Evolutionary conservation across 805 yeast species (phyloP).

Genomic region (Candida ipomoeae): DNA sequence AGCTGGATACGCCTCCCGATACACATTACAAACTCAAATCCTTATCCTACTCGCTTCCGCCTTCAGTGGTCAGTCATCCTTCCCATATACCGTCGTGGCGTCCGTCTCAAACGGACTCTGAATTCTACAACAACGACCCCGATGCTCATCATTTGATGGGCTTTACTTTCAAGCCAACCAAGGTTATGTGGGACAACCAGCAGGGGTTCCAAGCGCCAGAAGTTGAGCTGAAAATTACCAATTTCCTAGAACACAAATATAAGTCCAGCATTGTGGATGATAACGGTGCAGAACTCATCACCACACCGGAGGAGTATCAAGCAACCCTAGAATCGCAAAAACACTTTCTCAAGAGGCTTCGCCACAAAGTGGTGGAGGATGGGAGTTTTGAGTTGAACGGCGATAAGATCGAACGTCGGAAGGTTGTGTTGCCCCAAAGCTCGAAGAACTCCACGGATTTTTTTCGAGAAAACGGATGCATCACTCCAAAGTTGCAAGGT

Average conservation of each 20-base stretch:
- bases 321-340: constrained; percentile 52
- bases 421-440: constrained; percentile 42
- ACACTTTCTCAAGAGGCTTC: constrained; percentile 44
- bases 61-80: constrained; percentile 39
- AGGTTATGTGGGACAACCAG: constrained; percentile 11
- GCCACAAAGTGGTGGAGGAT: constrained; percentile 34
- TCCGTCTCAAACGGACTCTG: constrained; percentile 23
- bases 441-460: constrained; percentile 43
- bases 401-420: constrained; percentile 47
- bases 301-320: constrained; percentile 54
- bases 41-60: constrained; percentile 30
- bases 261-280: constrained; percentile 39
- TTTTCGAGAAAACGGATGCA: constrained; percentile 41
- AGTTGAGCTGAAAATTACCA: constrained; percentile 23
- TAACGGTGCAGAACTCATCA: constrained; percentile 26
- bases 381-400: constrained; percentile 39
- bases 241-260: constrained; percentile 27
- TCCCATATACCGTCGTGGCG: constrained; percentile 42
- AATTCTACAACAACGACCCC: constrained; percentile 14
- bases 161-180: constrained; percentile 9
- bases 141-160: constrained; percentile 21
- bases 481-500: constrained; percentile 43
- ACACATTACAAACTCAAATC: constrained; percentile 26
- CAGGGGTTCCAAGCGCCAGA: constrained; percentile 23
- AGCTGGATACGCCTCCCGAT: constrained; percentile 7